Evolutionary conservation across 2,329 filamentous ascomycete species (phyloP).

Genomic region (Fusarium neocosmosporiellum): DNA sequence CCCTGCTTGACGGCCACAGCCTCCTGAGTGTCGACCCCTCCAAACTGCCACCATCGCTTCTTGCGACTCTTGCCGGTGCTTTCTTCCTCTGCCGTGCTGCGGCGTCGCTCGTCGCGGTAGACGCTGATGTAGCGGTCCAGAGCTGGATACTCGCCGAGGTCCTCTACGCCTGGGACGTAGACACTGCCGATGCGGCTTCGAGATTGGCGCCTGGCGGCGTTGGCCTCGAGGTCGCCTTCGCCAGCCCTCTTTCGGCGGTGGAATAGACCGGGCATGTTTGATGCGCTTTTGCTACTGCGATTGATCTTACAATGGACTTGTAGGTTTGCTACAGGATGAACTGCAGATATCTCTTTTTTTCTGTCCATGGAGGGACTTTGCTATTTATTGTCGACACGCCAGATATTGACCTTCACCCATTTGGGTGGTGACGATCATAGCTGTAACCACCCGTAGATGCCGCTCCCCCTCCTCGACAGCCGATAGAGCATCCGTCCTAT

Average conservation of each 20-base stretch:
- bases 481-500: slow-evolving; percentile 1
- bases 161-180: neutral
- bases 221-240: slow-evolving; percentile 21
- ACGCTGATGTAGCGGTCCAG: slow-evolving; percentile 30
- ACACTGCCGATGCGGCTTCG: slow-evolving; percentile 16
- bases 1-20: slow-evolving; percentile 4
- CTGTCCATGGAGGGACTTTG: neutral
- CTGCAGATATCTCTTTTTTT: neutral
- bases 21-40: slow-evolving; percentile 3
- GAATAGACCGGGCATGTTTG: slow-evolving; percentile 22
- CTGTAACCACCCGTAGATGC: slow-evolving; percentile 2
- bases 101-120: slow-evolving; percentile 30
- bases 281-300: neutral
- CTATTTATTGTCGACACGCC: slow-evolving; percentile 18
- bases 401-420: neutral
- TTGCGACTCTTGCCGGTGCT: slow-evolving; percentile 15
- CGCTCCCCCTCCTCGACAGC: neutral
- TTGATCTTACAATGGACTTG: neutral
- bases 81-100: slow-evolving; percentile 7
- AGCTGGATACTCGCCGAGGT: slow-evolving; percentile 24
- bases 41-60: slow-evolving; percentile 33
- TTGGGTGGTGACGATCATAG: neutral
- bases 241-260: slow-evolving; percentile 22
- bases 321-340: neutral
- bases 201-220: slow-evolving; percentile 13